Evolutionary conservation across 768 basidiomycete genomes (phyloP).

Genomic region (Phaffia tasmanica): DNA sequence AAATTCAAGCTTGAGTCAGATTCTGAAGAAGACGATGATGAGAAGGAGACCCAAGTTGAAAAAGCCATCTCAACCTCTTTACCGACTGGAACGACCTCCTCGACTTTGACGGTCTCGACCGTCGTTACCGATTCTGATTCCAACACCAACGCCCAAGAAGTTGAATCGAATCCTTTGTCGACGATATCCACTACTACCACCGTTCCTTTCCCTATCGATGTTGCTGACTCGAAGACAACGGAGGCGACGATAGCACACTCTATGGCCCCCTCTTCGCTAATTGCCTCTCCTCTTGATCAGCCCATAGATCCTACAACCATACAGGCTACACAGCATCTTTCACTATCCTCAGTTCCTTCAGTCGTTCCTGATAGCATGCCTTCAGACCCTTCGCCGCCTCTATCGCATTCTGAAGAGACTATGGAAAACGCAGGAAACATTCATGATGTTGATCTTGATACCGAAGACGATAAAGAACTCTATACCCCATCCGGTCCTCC

Average conservation of each 20-base stretch:
- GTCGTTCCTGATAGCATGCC: background rate
- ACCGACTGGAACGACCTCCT: background rate
- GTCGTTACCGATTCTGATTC: background rate
- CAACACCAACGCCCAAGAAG: background rate
- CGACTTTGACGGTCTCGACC: background rate
- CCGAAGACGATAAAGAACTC: background rate
- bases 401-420: background rate
- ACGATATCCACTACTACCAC: background rate
- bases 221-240: too few relatives aligned
- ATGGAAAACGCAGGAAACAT: background rate
- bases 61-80: background rate
- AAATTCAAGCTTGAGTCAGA: constrained; percentile 23
- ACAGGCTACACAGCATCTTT: background rate
- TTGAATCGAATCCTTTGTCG: too few relatives aligned
- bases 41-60: background rate
- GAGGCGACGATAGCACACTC: too few relatives aligned
- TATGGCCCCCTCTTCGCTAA: too few relatives aligned
- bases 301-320: background rate
- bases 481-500: background rate
- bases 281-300: too few relatives aligned
- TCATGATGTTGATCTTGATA: too few relatives aligned
- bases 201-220: background rate
- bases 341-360: background rate
- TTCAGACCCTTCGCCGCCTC: background rate
- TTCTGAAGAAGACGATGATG: background rate